Base-by-base conservation (phyloP, 805 yeast species). In the Candida dajiaensis region DNA sequence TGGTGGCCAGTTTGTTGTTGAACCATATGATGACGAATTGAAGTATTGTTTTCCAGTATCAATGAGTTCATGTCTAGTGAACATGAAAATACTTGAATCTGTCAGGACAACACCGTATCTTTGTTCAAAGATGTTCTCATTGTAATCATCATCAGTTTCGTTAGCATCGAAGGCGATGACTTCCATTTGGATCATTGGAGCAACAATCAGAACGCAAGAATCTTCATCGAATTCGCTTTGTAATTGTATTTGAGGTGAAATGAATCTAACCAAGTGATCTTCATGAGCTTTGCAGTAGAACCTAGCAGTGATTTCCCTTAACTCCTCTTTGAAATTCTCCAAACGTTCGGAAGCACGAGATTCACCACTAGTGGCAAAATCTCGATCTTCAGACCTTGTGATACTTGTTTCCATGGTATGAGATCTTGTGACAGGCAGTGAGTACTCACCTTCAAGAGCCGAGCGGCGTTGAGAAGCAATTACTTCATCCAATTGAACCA, bases 181-280 rank as follows among this genome's bases (percentile, higher is more conserved):
- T 50, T 85, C 80, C 23, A 83, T 61, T 54, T 85, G 84, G 45
- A 90, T 79, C 38, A 69, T 71, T 11, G 92, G 94, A 0, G 96
- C 78, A 2, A 85, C 76, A n/a, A 90, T 71, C 29, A 89, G 62
- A 12, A 89, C 71, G 43, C 86, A 78, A 2, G 85, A 69, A 38
- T 78, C 80, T 2, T 70, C 74, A 22, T 74, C 73, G 45, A 71
- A 70, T 26, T 72, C 72, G 15, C 78, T 70, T 41, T 77, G 72
- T 22, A 85, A 56, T 60, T 90, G 97, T 41, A 89, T 78, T 62
- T 92, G 97, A 0, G 97, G 96, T 23, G 88, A 78, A 6, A 84
- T 69, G 38, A 92, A 70, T 49, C 81, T 81, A 26, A 90, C 72
- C 50, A 81, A 68, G 59, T 80, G 85, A 38, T 85, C 78, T 44